phyloP scores from a whole-genome alignment of 345 rosid genomes.

The Gossypium ekmanianum region DNA sequence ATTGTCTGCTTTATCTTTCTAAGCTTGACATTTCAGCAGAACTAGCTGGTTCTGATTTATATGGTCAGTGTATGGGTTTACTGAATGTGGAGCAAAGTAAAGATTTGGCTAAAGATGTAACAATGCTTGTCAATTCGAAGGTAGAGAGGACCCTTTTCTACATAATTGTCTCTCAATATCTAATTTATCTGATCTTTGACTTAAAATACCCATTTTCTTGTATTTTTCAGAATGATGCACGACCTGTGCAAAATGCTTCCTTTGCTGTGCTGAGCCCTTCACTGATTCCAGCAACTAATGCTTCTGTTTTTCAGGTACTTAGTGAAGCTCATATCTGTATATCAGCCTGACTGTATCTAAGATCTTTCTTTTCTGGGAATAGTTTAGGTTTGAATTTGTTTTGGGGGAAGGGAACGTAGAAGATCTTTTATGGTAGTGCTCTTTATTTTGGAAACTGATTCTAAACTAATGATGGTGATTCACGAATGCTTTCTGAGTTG shows the following conservation, averaged over 20 bases:
- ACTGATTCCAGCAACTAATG: constrained; percentile 50
- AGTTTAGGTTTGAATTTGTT: neutral
- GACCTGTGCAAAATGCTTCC: constrained; percentile 49
- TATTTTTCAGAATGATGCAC: constrained; percentile 62
- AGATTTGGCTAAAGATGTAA: constrained; percentile 37
- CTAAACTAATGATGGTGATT: neutral
- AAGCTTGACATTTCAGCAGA: constrained; percentile 80
- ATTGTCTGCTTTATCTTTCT: constrained; percentile 59
- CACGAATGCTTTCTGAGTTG: constrained; percentile 11
- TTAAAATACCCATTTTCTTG: constrained; percentile 4
- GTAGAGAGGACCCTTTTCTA: constrained; percentile 28
- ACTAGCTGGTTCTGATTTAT: constrained; percentile 66
- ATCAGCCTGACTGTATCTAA: neutral
- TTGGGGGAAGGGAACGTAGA: neutral
- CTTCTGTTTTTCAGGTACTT: constrained; percentile 66
- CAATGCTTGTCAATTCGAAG: constrained; percentile 57
- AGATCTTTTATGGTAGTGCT: neutral
- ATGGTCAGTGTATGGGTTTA: constrained; percentile 41
- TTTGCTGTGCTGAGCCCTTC: constrained; percentile 38
- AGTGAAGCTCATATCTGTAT: neutral
- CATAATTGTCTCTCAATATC: neutral
- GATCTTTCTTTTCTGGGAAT: neutral
- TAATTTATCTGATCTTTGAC: constrained; percentile 5
- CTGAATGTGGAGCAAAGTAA: constrained; percentile 33
- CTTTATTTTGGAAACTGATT: neutral